A percentile compares a stretch with the other conserved stretches of the same genome.
Conservation (phyloP, 768 basidiomycete species). For the Lanmaoa rubissima region DNA sequence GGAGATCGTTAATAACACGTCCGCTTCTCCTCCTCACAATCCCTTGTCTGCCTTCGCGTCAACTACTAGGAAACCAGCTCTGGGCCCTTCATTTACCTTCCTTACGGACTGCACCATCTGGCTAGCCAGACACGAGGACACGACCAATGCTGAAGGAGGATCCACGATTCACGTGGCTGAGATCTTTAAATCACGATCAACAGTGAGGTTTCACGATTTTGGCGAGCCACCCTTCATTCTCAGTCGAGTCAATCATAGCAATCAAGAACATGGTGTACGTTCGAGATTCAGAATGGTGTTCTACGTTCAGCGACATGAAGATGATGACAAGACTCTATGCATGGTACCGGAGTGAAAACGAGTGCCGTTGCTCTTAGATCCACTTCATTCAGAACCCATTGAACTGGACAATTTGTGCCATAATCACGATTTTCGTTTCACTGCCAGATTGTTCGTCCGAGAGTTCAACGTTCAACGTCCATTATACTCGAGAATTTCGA, state of each 20-base stretch:
- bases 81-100: conserved; percentile 74
- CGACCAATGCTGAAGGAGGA: conserved; percentile 14
- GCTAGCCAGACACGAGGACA: conserved; percentile 41
- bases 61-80: conserved; percentile 58
- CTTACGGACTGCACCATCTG: conserved; percentile 75
- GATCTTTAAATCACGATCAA: conserved; percentile 43
- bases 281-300: conserved; percentile 39
- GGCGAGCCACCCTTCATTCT: background rate
- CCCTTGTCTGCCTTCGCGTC: conserved; percentile 34
- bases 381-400: background rate
- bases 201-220: conserved; percentile 27
- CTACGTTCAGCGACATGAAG: conserved; percentile 13
- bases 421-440: background rate
- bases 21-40: conserved; percentile 33
- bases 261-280: conserved; percentile 40
- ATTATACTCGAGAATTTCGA: background rate
- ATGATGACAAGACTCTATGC: background rate
- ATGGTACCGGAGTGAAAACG: background rate
- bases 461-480: no score
- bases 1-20: conserved; percentile 64
- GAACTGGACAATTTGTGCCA: background rate
- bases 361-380: no score
- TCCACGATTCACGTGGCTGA: conserved; percentile 36
- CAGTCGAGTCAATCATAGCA: conserved; percentile 25
- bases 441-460: background rate